Conservation (phyloP, 306 rosid species). For the Benincasa hispida region DNA sequence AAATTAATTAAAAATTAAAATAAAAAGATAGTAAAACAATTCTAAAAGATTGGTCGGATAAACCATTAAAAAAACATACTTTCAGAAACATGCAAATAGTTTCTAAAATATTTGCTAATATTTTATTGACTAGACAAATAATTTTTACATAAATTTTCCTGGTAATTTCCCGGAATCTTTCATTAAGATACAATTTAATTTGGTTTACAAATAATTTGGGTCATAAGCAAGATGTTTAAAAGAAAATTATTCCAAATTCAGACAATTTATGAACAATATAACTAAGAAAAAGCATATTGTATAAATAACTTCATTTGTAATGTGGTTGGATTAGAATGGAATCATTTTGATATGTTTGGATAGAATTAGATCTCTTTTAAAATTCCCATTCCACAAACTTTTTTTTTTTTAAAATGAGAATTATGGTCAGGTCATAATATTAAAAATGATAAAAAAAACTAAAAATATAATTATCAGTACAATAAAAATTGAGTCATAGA, state of each 20-base stretch:
- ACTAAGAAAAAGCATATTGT: neutral
- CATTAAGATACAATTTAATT: neutral
- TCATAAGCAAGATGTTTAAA: neutral
- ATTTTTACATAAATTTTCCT: neutral
- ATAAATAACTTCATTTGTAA: neutral
- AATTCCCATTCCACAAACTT: neutral
- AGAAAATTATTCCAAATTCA: neutral
- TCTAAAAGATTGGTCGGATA: no score
- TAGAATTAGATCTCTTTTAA: neutral
- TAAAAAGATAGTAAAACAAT: no score
- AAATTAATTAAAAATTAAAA: no score
- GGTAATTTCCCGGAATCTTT: neutral
- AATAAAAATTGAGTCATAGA: neutral
- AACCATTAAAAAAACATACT: no score
- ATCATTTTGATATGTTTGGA: neutral
- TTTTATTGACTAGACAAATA: neutral
- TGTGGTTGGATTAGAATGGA: neutral
- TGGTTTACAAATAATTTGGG: neutral
- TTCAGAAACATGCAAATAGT: neutral
- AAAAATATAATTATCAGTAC: no score
- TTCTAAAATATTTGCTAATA: neutral
- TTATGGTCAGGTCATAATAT: no score
- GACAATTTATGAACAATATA: neutral
- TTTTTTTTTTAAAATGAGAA: no score
- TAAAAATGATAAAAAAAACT: no score